A percentile compares a stretch with the other conserved stretches of the same genome.
phyloP scores from a whole-genome alignment of 83 land plant species.

The Thuja plicata region DNA sequence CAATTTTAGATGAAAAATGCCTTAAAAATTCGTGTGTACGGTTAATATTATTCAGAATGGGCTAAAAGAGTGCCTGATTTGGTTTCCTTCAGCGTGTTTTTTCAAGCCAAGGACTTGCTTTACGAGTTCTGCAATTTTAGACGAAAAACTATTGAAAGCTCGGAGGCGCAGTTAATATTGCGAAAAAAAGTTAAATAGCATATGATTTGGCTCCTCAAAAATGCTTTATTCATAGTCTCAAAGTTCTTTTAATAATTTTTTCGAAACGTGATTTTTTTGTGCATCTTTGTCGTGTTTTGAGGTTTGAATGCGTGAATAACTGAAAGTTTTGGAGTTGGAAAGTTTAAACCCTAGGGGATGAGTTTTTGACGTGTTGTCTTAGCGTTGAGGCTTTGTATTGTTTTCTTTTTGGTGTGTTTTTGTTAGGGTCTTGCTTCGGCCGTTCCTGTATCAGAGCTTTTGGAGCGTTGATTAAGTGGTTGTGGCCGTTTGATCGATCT shows the following conservation, averaged over 20 bases:
- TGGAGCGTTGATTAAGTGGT: neutral
- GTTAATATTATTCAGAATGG: neutral
- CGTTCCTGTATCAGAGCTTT: neutral
- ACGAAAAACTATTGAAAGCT: too few relatives aligned
- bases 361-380: neutral
- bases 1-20: neutral
- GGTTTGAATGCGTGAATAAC: neutral
- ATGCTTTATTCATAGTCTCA: neutral
- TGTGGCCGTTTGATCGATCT: neutral
- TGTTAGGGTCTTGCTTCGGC: neutral
- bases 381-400: neutral
- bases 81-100: neutral
- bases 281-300: neutral
- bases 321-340: slow-evolving; percentile 1
- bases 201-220: neutral
- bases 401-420: neutral
- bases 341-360: slow-evolving; percentile 13
- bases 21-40: neutral
- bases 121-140: neutral
- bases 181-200: neutral
- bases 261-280: neutral
- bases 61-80: neutral
- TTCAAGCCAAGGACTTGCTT: neutral
- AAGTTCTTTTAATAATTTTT: too few relatives aligned
- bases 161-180: too few relatives aligned